These are phyloP conservation scores for Alternaria burnsii DNA, from an alignment of 2,329 filamentous ascomycete genomes.

Conservation along the genomic window DNA sequence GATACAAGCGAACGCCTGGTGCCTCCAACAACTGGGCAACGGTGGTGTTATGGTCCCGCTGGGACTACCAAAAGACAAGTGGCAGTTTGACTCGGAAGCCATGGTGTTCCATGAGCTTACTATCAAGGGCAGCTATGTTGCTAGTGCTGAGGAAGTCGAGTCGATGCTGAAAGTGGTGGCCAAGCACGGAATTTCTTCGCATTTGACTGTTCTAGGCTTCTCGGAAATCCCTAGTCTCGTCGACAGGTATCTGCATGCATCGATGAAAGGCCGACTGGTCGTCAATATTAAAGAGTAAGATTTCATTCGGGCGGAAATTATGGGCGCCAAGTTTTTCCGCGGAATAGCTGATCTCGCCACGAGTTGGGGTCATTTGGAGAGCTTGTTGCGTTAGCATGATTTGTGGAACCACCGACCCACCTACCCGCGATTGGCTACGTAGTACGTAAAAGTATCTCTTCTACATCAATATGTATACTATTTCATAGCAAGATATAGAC, in stretches of 20 bases:
- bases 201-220: conserved; percentile 33
- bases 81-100: conserved; percentile 36
- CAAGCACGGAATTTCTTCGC: conserved; percentile 28
- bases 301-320: not conserved
- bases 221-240: conserved; percentile 32
- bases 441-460: conserved; percentile 19
- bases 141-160: conserved; percentile 34
- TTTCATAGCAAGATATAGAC: not conserved
- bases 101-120: conserved; percentile 37
- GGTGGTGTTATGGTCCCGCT: conserved; percentile 36
- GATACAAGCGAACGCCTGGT: conserved; percentile 34
- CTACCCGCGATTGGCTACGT: conserved; percentile 14
- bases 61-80: conserved; percentile 35
- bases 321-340: not conserved
- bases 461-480: not conserved
- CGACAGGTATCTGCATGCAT: conserved; percentile 27
- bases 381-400: conserved; percentile 15
- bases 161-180: conserved; percentile 36
- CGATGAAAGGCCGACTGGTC: conserved; percentile 37
- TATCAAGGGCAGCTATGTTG: conserved; percentile 38
- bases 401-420: conserved; percentile 2
- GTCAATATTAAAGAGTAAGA: conserved; percentile 24
- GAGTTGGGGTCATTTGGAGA: conserved; percentile 36
- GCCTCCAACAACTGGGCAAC: conserved; percentile 33
- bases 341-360: not conserved